These are phyloP conservation scores for Backusella morwellensis DNA, from an alignment of 192 early-diverging fungal species.

Conservation along the genomic window DNA sequence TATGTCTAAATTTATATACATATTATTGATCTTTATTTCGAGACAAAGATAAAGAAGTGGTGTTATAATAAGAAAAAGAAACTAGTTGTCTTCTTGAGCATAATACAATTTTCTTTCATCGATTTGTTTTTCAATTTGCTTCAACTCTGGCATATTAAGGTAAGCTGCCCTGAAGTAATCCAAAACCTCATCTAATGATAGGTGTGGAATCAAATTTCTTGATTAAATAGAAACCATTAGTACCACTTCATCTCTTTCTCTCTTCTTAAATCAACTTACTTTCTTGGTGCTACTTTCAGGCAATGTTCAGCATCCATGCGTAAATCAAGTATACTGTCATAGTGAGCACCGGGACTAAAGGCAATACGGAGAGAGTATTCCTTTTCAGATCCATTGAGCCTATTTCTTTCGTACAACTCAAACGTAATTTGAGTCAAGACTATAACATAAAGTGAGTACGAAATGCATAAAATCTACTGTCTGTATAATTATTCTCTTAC, in stretches of 20 bases:
- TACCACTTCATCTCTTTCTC: background rate
- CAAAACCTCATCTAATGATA: slow-evolving; percentile 72
- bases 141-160: slow-evolving; percentile 42
- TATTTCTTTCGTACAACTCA: slow-evolving; percentile 88
- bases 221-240: background rate
- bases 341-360: slow-evolving; percentile 89
- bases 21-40: background rate
- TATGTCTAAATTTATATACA: background rate
- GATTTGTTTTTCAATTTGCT: slow-evolving; percentile 32
- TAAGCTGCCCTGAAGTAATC: slow-evolving; percentile 49
- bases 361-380: slow-evolving; percentile 91
- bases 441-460: slow-evolving; percentile 22
- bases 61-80: background rate
- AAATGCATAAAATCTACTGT: background rate
- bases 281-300: slow-evolving; percentile 77
- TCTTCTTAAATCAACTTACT: slow-evolving; percentile 37
- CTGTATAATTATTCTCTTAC: slow-evolving; percentile 44
- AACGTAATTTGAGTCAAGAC: slow-evolving; percentile 97
- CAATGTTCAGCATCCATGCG: slow-evolving; percentile 84
- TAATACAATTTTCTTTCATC: slow-evolving; percentile 34
- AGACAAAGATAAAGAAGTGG: background rate
- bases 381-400: slow-evolving; percentile 45
- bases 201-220: slow-evolving; percentile 85
- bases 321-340: slow-evolving; percentile 86
- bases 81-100: slow-evolving; percentile 34